Conservation (phyloP, 2,329 filamentous ascomycete genomes). For the Helicocarpus griseus region DNA sequence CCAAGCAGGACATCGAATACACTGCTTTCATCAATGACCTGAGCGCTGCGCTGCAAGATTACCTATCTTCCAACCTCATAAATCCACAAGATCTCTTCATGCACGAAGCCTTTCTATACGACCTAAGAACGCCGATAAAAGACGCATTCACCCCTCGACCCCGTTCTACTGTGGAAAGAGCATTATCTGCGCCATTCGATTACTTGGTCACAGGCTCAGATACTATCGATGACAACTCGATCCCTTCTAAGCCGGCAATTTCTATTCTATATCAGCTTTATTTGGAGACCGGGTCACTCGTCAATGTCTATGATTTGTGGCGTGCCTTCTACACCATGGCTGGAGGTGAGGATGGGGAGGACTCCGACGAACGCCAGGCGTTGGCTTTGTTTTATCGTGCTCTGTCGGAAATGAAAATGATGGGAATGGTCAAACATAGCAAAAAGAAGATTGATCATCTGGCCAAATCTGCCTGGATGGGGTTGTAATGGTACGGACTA, state of each 20-base stretch:
- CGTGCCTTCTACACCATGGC: conserved; percentile 50
- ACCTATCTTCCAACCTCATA: conserved; percentile 39
- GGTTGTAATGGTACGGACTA: conserved; percentile 27
- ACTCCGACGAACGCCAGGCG: conserved; percentile 24
- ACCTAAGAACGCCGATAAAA: conserved; percentile 46
- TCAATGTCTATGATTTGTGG: conserved; percentile 55
- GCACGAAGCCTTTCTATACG: conserved; percentile 50
- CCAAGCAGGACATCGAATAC: conserved; percentile 46
- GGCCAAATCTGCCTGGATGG: conserved; percentile 73
- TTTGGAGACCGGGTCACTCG: conserved; percentile 50
- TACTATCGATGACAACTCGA: conserved; percentile 26
- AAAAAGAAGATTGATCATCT: conserved; percentile 90
- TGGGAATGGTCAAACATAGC: conserved; percentile 82
- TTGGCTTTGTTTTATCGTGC: conserved; percentile 75
- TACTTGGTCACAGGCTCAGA: conserved; percentile 47
- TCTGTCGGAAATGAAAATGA: conserved; percentile 70
- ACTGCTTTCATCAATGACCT: conserved; percentile 43
- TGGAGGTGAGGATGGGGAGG: conserved; percentile 22
- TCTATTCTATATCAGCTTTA: conserved; percentile 54
- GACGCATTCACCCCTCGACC: conserved; percentile 50
- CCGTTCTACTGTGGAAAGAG: conserved; percentile 50
- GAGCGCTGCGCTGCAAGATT: conserved; percentile 34
- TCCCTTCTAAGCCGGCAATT: conserved; percentile 47
- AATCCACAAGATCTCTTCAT: conserved; percentile 43
- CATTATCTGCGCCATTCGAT: conserved; percentile 49